Evolutionary conservation across 768 basidiomycete genomes (phyloP).

Genomic region (Thelephora ganbajun): DNA sequence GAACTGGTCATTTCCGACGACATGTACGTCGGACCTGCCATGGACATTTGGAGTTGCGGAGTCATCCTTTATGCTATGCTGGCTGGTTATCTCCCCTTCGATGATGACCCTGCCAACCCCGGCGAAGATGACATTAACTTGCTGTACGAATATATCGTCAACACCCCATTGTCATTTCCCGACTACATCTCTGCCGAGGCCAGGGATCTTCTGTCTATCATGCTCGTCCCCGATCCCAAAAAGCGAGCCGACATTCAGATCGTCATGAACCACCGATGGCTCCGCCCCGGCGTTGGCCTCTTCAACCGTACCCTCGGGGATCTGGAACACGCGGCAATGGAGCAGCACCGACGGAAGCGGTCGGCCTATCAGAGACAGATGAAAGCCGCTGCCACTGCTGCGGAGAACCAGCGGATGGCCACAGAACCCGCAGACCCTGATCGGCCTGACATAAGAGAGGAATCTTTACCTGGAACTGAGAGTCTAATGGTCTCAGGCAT

Average conservation of each 20-base stretch:
- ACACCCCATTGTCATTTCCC: slow-evolving; percentile 93
- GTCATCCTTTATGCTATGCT: slow-evolving; percentile 97
- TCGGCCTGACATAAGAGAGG: too few relatives aligned
- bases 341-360: slow-evolving; percentile 74
- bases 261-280: slow-evolving; percentile 87
- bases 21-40: slow-evolving; percentile 90
- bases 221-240: slow-evolving; percentile 92
- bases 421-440: too few relatives aligned
- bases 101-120: slow-evolving; percentile 96
- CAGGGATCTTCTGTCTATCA: slow-evolving; percentile 69
- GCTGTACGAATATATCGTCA: slow-evolving; percentile 96
- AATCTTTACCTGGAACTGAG: too few relatives aligned
- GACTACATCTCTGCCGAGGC: slow-evolving; percentile 82
- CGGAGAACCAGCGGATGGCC: slow-evolving; percentile 19
- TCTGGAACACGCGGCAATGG: slow-evolving; percentile 67
- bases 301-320: slow-evolving; percentile 68
- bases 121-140: slow-evolving; percentile 99
- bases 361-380: slow-evolving; percentile 73
- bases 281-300: slow-evolving; percentile 42
- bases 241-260: slow-evolving; percentile 59
- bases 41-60: slow-evolving; percentile 96
- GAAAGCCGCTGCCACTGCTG: slow-evolving; percentile 32
- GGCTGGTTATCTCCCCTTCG: slow-evolving; percentile 95
- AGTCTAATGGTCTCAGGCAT: too few relatives aligned
- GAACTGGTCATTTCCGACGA: slow-evolving; percentile 97